Evolutionary conservation across 768 basidiomycete genomes (phyloP), one percentile per base, ranked within the genome.

Genomic region (Mycena epipterygia): DNA sequence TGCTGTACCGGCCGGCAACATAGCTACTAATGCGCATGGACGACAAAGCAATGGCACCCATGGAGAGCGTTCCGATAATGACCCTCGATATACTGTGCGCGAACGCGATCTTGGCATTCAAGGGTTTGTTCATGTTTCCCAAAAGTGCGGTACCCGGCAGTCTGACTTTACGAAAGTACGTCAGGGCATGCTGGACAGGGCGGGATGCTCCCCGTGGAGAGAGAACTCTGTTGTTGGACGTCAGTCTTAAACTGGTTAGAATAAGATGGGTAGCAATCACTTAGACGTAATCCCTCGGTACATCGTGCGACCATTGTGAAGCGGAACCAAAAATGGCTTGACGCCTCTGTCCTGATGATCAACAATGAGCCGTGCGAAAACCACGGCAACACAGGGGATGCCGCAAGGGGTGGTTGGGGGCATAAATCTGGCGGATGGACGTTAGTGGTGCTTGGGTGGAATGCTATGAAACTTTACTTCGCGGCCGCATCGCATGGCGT

Each of bases 391-490:
- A 21, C 81, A 76, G 3, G 85, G 81, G 2, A 76, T 71, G 9
- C 81, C 79, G 21, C 68, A 64, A 3, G 85, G 85, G 11, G 74
- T 73, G 21, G 85, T 85, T 0, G 86, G 86, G 6, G 84, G 85
- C 85, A 86, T 86, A 61, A 75, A 85, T 70, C 86, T 86, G 39
- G n/a, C n/a, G n/a, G n/a, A n/a, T n/a, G n/a, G n/a, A n/a, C n/a
- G n/a, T n/a, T n/a, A n/a, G n/a, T n/a, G n/a, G n/a, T n/a, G n/a
- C n/a, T n/a, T n/a, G n/a, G n/a, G n/a, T n/a, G n/a, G n/a, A n/a
- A n/a, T n/a, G n/a, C n/a, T n/a, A n/a, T n/a, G n/a, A n/a, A n/a
- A n/a, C n/a, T n/a, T n/a, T n/a, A n/a, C n/a, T n/a, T n/a, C n/a
- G n/a, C n/a, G n/a, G n/a, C n/a, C n/a, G n/a, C n/a, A n/a, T n/a